Evolutionary conservation across 495 filamentous ascomycete genomes (phyloP).

Genomic region (Friedmanniomyces simplex): DNA sequence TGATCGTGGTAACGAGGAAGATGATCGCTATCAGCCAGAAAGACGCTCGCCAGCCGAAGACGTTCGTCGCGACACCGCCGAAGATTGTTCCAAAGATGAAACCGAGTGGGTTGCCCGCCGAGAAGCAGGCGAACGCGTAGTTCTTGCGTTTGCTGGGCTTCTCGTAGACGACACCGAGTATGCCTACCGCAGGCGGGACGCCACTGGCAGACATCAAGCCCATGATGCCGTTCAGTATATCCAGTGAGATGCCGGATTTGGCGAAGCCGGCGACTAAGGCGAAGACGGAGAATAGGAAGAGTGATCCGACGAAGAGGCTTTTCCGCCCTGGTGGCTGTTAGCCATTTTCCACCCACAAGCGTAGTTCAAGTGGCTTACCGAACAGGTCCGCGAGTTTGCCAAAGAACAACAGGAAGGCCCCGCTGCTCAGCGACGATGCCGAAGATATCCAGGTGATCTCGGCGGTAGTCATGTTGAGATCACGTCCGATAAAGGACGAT

Average conservation of each 20-base stretch:
- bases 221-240: constrained; percentile 53
- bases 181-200: constrained; percentile 57
- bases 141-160: constrained; percentile 53
- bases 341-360: not conserved
- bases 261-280: constrained; percentile 51
- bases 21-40: constrained; percentile 58
- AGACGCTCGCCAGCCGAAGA: constrained; percentile 56
- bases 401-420: constrained; percentile 63
- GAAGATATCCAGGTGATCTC: constrained; percentile 61
- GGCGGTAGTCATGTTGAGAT: constrained; percentile 55
- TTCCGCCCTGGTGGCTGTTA: constrained; percentile 39
- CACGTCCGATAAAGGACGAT: constrained; percentile 49
- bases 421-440: constrained; percentile 43
- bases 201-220: constrained; percentile 53
- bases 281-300: constrained; percentile 52
- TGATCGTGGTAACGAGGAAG: constrained; percentile 46
- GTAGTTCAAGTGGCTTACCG: constrained; percentile 22
- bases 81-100: constrained; percentile 58
- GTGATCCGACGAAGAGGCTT: constrained; percentile 54
- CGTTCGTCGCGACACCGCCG: constrained; percentile 54
- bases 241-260: constrained; percentile 50
- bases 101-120: constrained; percentile 59
- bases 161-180: constrained; percentile 54
- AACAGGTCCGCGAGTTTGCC: constrained; percentile 66
- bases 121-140: constrained; percentile 57